These are phyloP conservation scores for Lecanosticta acicola DNA, from an alignment of 2,329 filamentous ascomycete species.

Conservation along the genomic window DNA sequence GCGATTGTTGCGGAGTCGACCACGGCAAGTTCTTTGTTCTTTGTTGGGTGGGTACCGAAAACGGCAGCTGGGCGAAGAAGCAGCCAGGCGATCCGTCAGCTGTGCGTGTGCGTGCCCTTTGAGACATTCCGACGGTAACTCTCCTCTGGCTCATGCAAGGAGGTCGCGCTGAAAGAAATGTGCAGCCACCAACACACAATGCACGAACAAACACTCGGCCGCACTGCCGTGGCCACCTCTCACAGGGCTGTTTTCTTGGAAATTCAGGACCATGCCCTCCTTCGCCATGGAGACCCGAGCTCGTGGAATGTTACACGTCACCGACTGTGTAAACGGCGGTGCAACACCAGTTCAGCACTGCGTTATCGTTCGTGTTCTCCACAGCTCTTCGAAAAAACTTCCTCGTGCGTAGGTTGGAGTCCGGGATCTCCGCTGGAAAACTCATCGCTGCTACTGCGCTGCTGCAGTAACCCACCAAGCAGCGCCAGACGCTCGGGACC, in stretches of 20 bases:
- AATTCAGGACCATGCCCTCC: neutral
- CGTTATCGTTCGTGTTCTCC: neutral
- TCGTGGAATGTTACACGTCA: neutral
- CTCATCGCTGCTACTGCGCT: neutral
- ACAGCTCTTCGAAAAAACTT: neutral
- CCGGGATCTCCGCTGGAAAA: neutral
- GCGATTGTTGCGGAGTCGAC: slow-evolving; percentile 30
- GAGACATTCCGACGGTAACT: slow-evolving; percentile 31
- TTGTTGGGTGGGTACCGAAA: slow-evolving; percentile 32
- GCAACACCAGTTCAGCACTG: neutral
- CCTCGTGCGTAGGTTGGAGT: neutral
- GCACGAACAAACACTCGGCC: slow-evolving; percentile 23
- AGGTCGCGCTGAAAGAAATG: slow-evolving; percentile 24
- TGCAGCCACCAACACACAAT: slow-evolving; percentile 20
- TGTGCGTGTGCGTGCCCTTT: slow-evolving; percentile 12
- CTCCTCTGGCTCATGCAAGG: slow-evolving; percentile 26
- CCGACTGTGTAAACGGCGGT: neutral
- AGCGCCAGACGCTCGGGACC: neutral
- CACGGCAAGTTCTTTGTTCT: slow-evolving; percentile 32
- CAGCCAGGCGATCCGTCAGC: slow-evolving; percentile 24
- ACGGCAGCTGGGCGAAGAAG: slow-evolving; percentile 26
- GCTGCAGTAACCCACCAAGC: neutral
- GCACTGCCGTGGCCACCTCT: slow-evolving; percentile 13
- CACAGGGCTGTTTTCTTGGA: neutral
- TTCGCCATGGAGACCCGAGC: neutral